A percentile compares a stretch with the other conserved stretches of the same genome.
These are phyloP conservation scores for Marasmius oreades DNA, from an alignment of 1,284 basidiomycete genomes.

Conservation along the genomic window DNA sequence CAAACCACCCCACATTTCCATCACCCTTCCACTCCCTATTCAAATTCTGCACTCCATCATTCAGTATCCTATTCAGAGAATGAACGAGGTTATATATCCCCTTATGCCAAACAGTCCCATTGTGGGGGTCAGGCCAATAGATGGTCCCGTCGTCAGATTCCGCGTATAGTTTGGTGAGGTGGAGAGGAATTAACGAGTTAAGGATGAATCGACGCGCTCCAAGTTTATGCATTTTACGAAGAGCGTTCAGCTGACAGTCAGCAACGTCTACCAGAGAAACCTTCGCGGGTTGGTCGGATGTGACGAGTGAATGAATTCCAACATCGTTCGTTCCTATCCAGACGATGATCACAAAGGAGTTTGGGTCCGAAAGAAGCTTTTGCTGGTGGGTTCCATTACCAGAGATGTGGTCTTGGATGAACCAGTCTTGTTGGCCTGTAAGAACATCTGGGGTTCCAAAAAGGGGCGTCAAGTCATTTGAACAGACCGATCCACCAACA, in stretches of 20 bases:
- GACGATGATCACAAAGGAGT: conserved; percentile 18
- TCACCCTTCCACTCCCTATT: conserved; percentile 14
- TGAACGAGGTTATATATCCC: conserved; percentile 19
- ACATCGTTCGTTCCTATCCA: conserved; percentile 22
- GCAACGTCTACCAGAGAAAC: conserved; percentile 17
- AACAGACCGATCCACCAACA: conserved; percentile 17
- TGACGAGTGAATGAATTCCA: conserved; percentile 17
- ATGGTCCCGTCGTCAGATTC: conserved; percentile 15
- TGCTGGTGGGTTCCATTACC: conserved; percentile 15
- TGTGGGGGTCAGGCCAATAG: conserved; percentile 17
- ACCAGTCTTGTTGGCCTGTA: conserved; percentile 18
- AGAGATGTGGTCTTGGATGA: conserved; percentile 18
- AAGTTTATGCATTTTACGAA: conserved; percentile 16
- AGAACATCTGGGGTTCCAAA: conserved; percentile 15
- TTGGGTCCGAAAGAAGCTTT: conserved; percentile 18
- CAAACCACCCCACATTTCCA: conserved; percentile 15
- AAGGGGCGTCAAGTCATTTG: conserved; percentile 15
- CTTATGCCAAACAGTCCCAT: conserved; percentile 19
- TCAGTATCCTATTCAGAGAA: conserved; percentile 15
- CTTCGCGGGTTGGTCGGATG: conserved; percentile 10
- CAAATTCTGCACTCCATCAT: conserved; percentile 13
- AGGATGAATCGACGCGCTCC: conserved; percentile 20
- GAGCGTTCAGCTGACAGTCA: conserved; percentile 17
- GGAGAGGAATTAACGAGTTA: conserved; percentile 19
- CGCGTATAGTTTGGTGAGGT: conserved; percentile 16